Percentiles rank a stretch among this genome's conserved stretches.
Evolutionary conservation across 192 early-diverging fungal genomes (phyloP).

Genomic region (Nowakowskiella sp.): DNA sequence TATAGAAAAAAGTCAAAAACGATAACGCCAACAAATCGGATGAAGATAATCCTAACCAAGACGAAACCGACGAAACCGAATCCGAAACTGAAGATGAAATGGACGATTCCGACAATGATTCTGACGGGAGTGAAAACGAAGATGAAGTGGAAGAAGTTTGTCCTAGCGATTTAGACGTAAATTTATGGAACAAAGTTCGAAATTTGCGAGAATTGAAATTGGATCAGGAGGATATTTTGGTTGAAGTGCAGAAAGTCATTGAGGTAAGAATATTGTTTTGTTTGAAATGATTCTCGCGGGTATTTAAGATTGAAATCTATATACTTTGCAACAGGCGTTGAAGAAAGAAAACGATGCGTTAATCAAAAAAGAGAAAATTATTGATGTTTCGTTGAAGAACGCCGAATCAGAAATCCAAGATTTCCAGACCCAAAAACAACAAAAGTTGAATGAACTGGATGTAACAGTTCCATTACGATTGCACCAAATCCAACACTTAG

Average conservation of each 20-base stretch:
- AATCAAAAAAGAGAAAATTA: slow-evolving; percentile 55
- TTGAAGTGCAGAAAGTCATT: slow-evolving; percentile 54
- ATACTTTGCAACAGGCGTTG: slow-evolving; percentile 31
- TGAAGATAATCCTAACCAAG: slow-evolving; percentile 26
- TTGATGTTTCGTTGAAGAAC: slow-evolving; percentile 33
- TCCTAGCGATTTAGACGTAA: slow-evolving; percentile 44
- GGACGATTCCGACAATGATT: slow-evolving; percentile 19
- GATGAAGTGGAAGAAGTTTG: slow-evolving; percentile 36
- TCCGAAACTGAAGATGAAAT: slow-evolving; percentile 41
- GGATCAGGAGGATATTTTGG: slow-evolving; percentile 47
- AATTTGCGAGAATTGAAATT: slow-evolving; percentile 41
- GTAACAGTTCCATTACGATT: slow-evolving; percentile 47
- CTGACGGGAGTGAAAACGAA: slow-evolving; percentile 24
- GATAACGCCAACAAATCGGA: slow-evolving; percentile 12
- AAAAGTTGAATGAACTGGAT: slow-evolving; percentile 55
- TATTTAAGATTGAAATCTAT: background rate
- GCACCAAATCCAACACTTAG: slow-evolving; percentile 50
- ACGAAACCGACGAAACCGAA: slow-evolving; percentile 31
- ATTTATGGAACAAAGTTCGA: slow-evolving; percentile 25
- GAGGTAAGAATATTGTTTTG: slow-evolving; percentile 27
- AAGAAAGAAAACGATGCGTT: slow-evolving; percentile 59
- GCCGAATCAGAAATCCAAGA: slow-evolving; percentile 57
- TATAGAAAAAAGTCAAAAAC: slow-evolving; percentile 40
- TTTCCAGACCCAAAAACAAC: slow-evolving; percentile 60
- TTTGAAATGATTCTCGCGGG: background rate